Evolutionary conservation across 2,329 filamentous ascomycete species (phyloP).

Genomic region (Neoscytalidium dimidiatum): DNA sequence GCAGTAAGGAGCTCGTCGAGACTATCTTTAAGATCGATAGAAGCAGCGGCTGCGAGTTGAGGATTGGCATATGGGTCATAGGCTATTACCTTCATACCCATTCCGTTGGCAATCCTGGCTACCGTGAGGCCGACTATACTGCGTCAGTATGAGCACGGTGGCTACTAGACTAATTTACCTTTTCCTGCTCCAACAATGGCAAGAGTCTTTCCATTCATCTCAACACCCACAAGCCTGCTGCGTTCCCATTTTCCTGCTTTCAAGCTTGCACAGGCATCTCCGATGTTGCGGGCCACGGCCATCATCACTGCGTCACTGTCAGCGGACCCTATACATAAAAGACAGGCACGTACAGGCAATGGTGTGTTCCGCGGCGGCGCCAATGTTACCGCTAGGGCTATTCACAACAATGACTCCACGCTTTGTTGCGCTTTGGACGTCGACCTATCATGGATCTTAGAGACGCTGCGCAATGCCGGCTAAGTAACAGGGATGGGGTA

Average conservation of each 20-base stretch:
- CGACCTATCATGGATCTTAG: conserved; percentile 67
- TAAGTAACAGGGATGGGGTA: not conserved
- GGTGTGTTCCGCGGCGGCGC: conserved; percentile 78
- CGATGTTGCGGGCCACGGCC: conserved; percentile 72
- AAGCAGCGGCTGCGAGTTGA: conserved; percentile 68
- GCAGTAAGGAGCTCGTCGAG: conserved; percentile 64
- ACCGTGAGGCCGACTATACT: conserved; percentile 71
- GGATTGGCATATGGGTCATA: conserved; percentile 77
- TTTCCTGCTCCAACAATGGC: conserved; percentile 81
- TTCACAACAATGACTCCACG: conserved; percentile 80
- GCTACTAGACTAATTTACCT: conserved; percentile 42
- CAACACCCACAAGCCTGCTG: conserved; percentile 71
- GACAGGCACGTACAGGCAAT: conserved; percentile 50
- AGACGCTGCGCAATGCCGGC: not conserved
- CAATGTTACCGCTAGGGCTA: conserved; percentile 76
- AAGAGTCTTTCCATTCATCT: conserved; percentile 75
- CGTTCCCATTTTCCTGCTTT: conserved; percentile 77
- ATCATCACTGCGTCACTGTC: conserved; percentile 59
- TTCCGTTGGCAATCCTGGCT: conserved; percentile 73
- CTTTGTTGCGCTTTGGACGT: conserved; percentile 71
- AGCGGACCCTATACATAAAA: not conserved
- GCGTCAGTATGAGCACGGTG: not conserved
- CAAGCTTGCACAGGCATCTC: conserved; percentile 67
- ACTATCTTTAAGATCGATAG: conserved; percentile 62
- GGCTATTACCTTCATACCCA: conserved; percentile 75